These are phyloP conservation scores for Leucocoprinus sp. DNA, from an alignment of 768 basidiomycete species.

Conservation along the genomic window DNA sequence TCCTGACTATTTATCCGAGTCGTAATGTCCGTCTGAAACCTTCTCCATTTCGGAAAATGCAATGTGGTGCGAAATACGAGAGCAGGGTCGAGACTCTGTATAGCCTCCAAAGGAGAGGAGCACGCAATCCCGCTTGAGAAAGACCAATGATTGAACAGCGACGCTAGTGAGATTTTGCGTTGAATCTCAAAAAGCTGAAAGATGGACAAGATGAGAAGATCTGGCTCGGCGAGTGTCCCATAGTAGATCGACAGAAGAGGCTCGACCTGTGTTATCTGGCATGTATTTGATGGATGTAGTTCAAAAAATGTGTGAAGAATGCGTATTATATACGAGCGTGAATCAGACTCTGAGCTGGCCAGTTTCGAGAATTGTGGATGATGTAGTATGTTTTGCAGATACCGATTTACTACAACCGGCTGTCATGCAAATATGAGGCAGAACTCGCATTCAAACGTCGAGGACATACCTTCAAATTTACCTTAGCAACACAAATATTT, in stretches of 20 bases:
- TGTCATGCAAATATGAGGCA: conserved; percentile 15
- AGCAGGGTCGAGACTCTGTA: conserved; percentile 63
- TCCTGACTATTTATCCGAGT: conserved; percentile 23
- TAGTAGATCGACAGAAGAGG: conserved; percentile 69
- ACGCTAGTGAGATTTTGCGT: conserved; percentile 53
- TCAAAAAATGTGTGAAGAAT: conserved; percentile 62
- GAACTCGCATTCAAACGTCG: not conserved
- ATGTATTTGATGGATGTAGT: conserved; percentile 74
- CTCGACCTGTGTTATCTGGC: conserved; percentile 76
- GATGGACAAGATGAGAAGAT: conserved; percentile 62
- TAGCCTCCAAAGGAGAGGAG: conserved; percentile 51
- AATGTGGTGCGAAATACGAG: conserved; percentile 64
- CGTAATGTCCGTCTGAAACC: conserved; percentile 30
- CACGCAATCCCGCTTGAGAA: conserved; percentile 29
- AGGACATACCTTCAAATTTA: conserved; percentile 54
- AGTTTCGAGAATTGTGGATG: conserved; percentile 53
- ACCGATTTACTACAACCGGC: conserved; percentile 69
- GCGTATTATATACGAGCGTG: conserved; percentile 40
- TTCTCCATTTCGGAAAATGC: conserved; percentile 61
- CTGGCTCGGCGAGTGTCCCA: conserved; percentile 60
- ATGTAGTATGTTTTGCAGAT: conserved; percentile 69
- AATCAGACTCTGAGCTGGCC: conserved; percentile 23
- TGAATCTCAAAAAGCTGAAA: conserved; percentile 74
- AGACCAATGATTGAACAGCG: conserved; percentile 64
- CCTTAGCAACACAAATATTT: conserved; percentile 27